phyloP scores from a whole-genome alignment of 805 yeast species.

The Pichia californica region DNA sequence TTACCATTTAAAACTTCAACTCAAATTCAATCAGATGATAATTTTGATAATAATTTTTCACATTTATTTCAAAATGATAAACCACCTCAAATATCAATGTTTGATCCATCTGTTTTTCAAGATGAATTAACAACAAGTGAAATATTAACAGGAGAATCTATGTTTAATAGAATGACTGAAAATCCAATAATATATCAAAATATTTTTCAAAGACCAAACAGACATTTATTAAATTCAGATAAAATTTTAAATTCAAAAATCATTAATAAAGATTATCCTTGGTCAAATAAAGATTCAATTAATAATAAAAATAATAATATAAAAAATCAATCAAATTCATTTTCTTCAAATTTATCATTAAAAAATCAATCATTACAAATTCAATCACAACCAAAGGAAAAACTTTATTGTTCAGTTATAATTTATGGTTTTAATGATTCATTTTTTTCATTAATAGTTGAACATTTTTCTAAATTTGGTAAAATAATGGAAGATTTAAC shows the following conservation, averaged over 20 bases:
- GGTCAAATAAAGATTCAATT: not conserved
- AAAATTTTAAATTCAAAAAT: conserved; percentile 1
- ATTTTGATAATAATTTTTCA: conserved; percentile 15
- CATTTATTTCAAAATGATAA: conserved; percentile 26
- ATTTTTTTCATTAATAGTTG: conserved; percentile 57
- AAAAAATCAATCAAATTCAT: not conserved
- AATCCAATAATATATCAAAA: conserved; percentile 40
- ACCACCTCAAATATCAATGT: conserved; percentile 46
- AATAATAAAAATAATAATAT: not conserved
- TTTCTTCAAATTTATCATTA: too few species aligned
- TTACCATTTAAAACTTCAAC: conserved; percentile 21
- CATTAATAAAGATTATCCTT: conserved; percentile 13
- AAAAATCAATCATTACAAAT: too few species aligned
- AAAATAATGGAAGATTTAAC: conserved; percentile 13
- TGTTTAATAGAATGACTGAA: conserved; percentile 31
- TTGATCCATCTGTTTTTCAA: conserved; percentile 39
- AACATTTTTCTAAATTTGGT: conserved; percentile 20
- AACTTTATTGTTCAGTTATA: conserved; percentile 58
- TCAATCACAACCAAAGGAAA: not conserved
- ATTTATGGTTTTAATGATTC: conserved; percentile 88
- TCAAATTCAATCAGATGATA: conserved; percentile 17
- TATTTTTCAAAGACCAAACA: conserved; percentile 35
- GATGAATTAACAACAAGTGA: conserved; percentile 30
- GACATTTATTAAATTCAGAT: conserved; percentile 6
- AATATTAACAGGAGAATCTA: conserved; percentile 22